Base-by-base conservation (phyloP, 2,329 filamentous ascomycete genomes). In the Cercospora zeina region DNA sequence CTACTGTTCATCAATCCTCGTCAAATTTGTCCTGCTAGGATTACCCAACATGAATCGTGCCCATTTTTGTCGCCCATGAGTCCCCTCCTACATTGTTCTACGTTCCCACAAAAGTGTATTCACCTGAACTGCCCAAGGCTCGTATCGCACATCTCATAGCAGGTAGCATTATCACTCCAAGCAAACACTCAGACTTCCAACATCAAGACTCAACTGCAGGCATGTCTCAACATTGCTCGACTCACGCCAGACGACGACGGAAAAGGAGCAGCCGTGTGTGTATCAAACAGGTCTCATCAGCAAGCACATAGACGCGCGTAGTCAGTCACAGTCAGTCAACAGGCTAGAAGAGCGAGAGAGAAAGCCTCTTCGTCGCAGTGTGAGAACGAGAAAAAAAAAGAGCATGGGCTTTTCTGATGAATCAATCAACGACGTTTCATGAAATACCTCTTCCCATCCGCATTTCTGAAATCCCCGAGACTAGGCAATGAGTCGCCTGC, bases 1-100 rank as follows among this genome's bases (percentile, higher is more conserved):
- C 53, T 39, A 37, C 58, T 55, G 58, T 60, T 49, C 50, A 47
- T 27, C 58, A 60, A 13, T 53, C 30, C 16, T 34, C 31, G 30
- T 51, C 31, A 34, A 4, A 34, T 53, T 16, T 5, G 14, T 53
- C 30, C n/a, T 27, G 31, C 16, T n/a, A 14, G 10, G 7, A 11
- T 6, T 16, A 53, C n/a, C 6, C n/a, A 8, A 7, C 27, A 14
- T 8, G 27, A 27, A 53, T 19, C 30, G 27, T 21, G 27, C 6
- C 30, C 49, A 11, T 27, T 10, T 4, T 9, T 21, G 11, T 21
- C 14, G 21, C 27, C 14, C 11, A 49, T 3, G 5, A 49, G 14
- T 27, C 21, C 31, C 11, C 2, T 13, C 31, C 8, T 4, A 34
- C 31, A 3, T 4, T 34, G 8, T 5, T 10, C 31, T 9, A 3